Conservation (phyloP, 2,329 filamentous ascomycete species). For the Fusarium multiceps region DNA sequence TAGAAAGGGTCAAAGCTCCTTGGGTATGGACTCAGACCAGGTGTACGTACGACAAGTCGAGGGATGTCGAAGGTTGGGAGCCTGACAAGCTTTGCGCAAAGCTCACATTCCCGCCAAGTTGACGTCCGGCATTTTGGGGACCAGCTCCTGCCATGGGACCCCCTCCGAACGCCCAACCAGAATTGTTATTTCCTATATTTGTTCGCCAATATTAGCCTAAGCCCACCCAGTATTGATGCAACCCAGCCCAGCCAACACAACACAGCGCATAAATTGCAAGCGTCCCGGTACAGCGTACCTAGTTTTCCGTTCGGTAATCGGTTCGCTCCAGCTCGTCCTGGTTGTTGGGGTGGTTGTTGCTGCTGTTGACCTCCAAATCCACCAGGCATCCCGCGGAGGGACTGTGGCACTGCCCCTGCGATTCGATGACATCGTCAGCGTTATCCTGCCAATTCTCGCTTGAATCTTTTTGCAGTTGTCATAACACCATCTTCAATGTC, state of each 20-base stretch:
- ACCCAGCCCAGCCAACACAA: conserved; percentile 15
- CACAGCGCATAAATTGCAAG: conserved; percentile 4
- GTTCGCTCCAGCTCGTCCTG: conserved; percentile 64
- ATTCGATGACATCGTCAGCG: conserved; percentile 46
- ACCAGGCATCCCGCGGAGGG: conserved; percentile 70
- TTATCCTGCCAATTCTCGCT: conserved; percentile 35
- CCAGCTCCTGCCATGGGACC: conserved; percentile 69
- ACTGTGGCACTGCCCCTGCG: conserved; percentile 69
- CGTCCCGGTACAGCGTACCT: conserved; percentile 55
- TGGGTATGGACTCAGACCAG: not conserved
- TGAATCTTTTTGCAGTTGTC: conserved; percentile 17
- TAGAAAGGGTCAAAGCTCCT: not conserved
- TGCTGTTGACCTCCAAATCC: conserved; percentile 70
- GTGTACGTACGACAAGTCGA: conserved; percentile 72
- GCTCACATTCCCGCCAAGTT: conserved; percentile 70
- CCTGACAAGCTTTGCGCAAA: conserved; percentile 74
- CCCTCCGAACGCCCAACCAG: conserved; percentile 72
- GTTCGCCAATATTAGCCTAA: conserved; percentile 39
- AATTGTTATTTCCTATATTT: conserved; percentile 60
- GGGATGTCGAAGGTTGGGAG: conserved; percentile 69
- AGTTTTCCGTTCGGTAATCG: conserved; percentile 74
- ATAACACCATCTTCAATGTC: conserved; percentile 9
- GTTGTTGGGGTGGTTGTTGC: conserved; percentile 67
- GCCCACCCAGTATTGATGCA: conserved; percentile 9
- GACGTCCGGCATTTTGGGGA: conserved; percentile 64